Percentiles rank a stretch among this genome's conserved stretches.
These are phyloP conservation scores for Chionographis japonica DNA, from an alignment of 106 monocot species.

Conservation along the genomic window DNA sequence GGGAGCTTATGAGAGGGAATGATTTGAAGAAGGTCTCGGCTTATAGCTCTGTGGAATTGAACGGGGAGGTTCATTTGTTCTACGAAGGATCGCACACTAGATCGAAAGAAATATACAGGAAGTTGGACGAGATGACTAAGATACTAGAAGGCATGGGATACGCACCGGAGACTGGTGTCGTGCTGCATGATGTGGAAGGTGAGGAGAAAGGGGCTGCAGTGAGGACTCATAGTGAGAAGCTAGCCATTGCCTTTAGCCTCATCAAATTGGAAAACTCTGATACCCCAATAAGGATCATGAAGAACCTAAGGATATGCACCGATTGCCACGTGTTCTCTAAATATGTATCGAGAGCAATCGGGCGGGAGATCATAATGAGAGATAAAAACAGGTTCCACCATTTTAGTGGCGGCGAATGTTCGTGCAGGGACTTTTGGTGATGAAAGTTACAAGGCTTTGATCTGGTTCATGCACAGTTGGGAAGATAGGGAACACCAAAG, in stretches of 20 bases:
- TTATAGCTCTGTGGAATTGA: slow-evolving; percentile 27
- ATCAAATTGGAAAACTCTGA: not conserved
- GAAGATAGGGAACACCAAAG: no score
- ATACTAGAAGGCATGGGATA: slow-evolving; percentile 13
- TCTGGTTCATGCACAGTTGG: no score
- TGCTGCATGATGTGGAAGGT: slow-evolving; percentile 28
- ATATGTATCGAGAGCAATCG: slow-evolving; percentile 8
- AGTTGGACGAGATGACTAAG: slow-evolving; percentile 11
- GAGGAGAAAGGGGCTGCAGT: slow-evolving; percentile 34
- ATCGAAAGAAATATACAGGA: slow-evolving; percentile 7
- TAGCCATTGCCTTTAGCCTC: slow-evolving; percentile 20
- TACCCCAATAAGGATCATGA: slow-evolving; percentile 24
- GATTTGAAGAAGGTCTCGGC: slow-evolving; percentile 12
- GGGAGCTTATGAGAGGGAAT: slow-evolving; percentile 15
- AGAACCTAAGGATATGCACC: slow-evolving; percentile 28
- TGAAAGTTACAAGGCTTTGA: no score
- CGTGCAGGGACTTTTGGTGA: slow-evolving; percentile 35
- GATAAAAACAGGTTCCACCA: slow-evolving; percentile 43
- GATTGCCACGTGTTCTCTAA: slow-evolving; percentile 30
- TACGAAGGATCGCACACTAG: slow-evolving; percentile 20
- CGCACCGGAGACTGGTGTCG: slow-evolving; percentile 6
- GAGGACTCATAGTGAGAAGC: slow-evolving; percentile 25
- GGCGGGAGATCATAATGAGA: slow-evolving; percentile 30
- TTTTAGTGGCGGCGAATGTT: slow-evolving; percentile 24
- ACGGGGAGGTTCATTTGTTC: slow-evolving; percentile 24